Evolutionary conservation across 495 filamentous ascomycete genomes (phyloP).

Genomic region (Penicillium coffeae): DNA sequence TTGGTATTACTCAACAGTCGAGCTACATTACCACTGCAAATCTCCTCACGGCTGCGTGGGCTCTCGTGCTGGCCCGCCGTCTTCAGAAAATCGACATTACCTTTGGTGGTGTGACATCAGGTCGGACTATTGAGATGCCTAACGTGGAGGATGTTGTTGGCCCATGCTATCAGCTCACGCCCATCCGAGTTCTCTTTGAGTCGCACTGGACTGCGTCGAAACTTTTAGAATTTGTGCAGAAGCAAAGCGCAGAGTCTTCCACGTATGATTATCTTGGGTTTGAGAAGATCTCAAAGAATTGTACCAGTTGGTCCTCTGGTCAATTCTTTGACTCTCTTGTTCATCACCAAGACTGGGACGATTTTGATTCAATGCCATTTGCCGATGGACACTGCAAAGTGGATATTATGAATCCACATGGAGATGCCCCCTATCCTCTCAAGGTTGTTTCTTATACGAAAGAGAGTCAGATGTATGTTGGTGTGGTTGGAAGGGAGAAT

Average conservation of each 20-base stretch:
- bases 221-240: conserved; percentile 31
- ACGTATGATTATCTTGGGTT: conserved; percentile 30
- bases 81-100: conserved; percentile 47
- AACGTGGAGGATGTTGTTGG: conserved; percentile 44
- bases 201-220: conserved; percentile 31
- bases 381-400: conserved; percentile 28
- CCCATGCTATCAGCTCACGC: conserved; percentile 39
- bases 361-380: conserved; percentile 42
- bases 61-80: conserved; percentile 51
- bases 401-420: conserved; percentile 36
- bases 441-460: conserved; percentile 38
- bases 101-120: conserved; percentile 58
- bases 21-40: conserved; percentile 54
- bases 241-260: conserved; percentile 27
- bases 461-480: conserved; percentile 31
- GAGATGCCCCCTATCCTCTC: conserved; percentile 33
- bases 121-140: conserved; percentile 40
- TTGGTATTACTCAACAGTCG: conserved; percentile 37
- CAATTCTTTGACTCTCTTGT: conserved; percentile 28
- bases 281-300: conserved; percentile 24
- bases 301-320: conserved; percentile 18
- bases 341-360: conserved; percentile 36
- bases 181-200: conserved; percentile 31
- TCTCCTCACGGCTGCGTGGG: conserved; percentile 61
- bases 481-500: conserved; percentile 32